A percentile compares a stretch with the other conserved stretches of the same genome.
Conservation (phyloP, 106 monocot genomes). For the Amphibolis antarctica region DNA sequence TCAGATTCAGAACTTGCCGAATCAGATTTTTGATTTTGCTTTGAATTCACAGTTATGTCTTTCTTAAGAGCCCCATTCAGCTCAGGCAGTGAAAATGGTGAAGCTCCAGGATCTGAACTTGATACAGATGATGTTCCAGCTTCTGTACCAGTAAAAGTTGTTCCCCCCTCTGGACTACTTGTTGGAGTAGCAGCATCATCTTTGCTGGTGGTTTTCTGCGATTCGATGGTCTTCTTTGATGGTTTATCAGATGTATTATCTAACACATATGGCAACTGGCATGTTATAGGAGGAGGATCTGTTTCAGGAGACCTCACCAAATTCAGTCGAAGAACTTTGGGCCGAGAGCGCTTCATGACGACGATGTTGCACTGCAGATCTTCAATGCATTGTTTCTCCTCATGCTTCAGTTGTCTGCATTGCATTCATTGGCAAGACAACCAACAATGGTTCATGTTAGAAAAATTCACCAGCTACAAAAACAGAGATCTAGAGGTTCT, state of each 20-base stretch:
- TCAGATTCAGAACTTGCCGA: slow-evolving; percentile 43
- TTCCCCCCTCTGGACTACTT: slow-evolving; percentile 75
- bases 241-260: slow-evolving; percentile 13
- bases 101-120: slow-evolving; percentile 77
- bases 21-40: slow-evolving; percentile 16
- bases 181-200: slow-evolving; percentile 56
- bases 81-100: slow-evolving; percentile 55
- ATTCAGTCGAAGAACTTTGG: slow-evolving; percentile 87
- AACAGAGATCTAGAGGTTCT: no score
- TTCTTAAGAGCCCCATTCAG: slow-evolving; percentile 26
- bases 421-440: not conserved
- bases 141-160: slow-evolving; percentile 63
- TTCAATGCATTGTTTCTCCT: slow-evolving; percentile 76
- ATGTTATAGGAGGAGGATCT: slow-evolving; percentile 21
- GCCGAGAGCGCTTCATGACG: slow-evolving; percentile 80
- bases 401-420: slow-evolving; percentile 72
- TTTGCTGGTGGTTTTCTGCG: slow-evolving; percentile 16
- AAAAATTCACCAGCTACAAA: no score
- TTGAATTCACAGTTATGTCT: slow-evolving; percentile 7
- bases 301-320: slow-evolving; percentile 55
- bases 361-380: slow-evolving; percentile 93
- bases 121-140: slow-evolving; percentile 66
- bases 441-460: no score
- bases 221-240: slow-evolving; percentile 10
- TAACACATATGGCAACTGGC: slow-evolving; percentile 15